Base-by-base conservation (phyloP, 805 yeast species). In the Blastobotrys mokoenaii region DNA sequence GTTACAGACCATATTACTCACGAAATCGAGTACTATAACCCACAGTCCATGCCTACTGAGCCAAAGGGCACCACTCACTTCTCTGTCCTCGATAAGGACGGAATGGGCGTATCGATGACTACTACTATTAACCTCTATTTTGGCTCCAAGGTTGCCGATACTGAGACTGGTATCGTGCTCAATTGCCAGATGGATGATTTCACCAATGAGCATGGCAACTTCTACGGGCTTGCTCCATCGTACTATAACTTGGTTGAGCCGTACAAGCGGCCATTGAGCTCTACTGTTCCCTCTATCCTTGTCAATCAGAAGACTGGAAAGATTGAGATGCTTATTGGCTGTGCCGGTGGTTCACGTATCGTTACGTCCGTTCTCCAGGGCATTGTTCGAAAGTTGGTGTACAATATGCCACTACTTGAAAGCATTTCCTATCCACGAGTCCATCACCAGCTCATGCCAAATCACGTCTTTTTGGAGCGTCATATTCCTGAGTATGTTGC, bases 181-280 rank as follows among this genome's bases (percentile, higher is more conserved):
- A 90, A 90, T 65, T 79, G 86, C 54, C 87, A 90, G 62, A 89
- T 90, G 96, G 97, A 90, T 63, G 97, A 90, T 60, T 90, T 90
- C 58, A 82, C 95, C 7, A 88, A 93, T 1, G 69, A 74, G 10
- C 66, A 71, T 6, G 69, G 74, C 14, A 90, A 90, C 62, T 82
- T 87, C 12, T 90, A 88, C 64, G 83, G 81, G 18, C 72, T 90
- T 41, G 74, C 77, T 6, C 95, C 98, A 0, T 85, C 96, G 0
- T 67, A 77, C 15, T 84, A 73, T 68, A 90, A 90, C 62, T 84
- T 76, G 57, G 76, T 88, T 22, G 72, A 69, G 39, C 94, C 96
- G 0, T 72, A 65, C 48, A 84, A 82, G 54, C 70, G 97, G 50
- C 97, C 98, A 1, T 68, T 90, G 36, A 83, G 94, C 3, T 85